Evolutionary conservation across 1,284 basidiomycete genomes (phyloP).

Genomic region (Malassezia japonica): DNA sequence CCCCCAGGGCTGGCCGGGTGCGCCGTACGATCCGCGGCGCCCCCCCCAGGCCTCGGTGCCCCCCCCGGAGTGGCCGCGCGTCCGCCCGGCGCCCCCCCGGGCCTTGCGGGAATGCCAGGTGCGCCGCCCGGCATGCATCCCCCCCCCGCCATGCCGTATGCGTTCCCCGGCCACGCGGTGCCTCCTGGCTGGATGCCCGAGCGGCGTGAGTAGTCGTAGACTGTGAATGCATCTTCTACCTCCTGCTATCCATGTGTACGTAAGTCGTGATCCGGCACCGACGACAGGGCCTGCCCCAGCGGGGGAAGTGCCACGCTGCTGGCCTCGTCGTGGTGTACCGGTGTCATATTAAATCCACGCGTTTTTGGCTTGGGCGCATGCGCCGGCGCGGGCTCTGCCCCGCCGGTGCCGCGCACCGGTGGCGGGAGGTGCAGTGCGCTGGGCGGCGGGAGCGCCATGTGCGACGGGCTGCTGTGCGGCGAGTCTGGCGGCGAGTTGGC

Average conservation of each 20-base stretch:
- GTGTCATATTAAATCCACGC: slow-evolving; percentile 18
- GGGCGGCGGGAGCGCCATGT: not conserved
- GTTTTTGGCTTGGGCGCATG: not conserved
- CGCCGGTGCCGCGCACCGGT: slow-evolving; percentile 2
- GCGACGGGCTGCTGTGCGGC: slow-evolving; percentile 5
- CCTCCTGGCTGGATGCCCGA: not conserved
- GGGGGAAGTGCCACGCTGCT: not conserved
- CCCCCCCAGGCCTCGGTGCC: not conserved
- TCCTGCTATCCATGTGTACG: not conserved
- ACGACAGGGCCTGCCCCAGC: slow-evolving; percentile 8
- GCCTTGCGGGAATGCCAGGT: not conserved
- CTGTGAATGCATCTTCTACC: not conserved
- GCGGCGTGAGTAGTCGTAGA: not conserved
- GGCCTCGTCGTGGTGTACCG: slow-evolving; percentile 11
- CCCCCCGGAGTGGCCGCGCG: no score
- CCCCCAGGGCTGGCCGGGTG: not conserved
- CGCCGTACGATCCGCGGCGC: not conserved
- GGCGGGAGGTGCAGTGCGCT: not conserved
- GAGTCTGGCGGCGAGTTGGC: slow-evolving; percentile 21
- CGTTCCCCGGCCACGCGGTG: not conserved
- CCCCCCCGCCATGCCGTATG: not conserved
- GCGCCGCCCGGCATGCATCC: not conserved
- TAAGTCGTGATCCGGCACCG: not conserved
- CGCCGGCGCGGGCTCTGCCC: no score
- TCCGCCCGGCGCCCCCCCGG: not conserved